Evolutionary conservation across 2,329 filamentous ascomycete species (phyloP).

Genomic region (Cladosporium sp.): DNA sequence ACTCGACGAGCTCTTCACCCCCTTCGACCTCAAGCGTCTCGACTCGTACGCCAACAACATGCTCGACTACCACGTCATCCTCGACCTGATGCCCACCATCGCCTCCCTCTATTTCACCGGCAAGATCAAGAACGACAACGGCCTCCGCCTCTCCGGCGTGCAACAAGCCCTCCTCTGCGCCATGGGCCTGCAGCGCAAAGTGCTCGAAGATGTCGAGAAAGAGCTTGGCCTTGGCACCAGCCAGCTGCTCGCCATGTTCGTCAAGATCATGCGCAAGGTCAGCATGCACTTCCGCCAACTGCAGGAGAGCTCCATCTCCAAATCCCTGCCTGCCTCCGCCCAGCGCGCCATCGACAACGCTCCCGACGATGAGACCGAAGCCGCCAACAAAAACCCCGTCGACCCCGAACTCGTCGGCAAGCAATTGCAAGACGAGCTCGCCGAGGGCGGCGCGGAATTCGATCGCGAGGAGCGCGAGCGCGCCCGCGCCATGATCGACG

Average conservation of each 20-base stretch:
- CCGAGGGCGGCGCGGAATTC: slow-evolving; percentile 76
- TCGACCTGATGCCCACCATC: slow-evolving; percentile 83
- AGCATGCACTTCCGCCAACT: slow-evolving; percentile 72
- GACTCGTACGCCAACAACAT: slow-evolving; percentile 96
- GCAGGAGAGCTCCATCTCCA: slow-evolving; percentile 62
- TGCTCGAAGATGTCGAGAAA: slow-evolving; percentile 72
- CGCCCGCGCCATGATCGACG: slow-evolving; percentile 84
- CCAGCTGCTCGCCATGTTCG: slow-evolving; percentile 93
- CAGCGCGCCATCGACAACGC: slow-evolving; percentile 29
- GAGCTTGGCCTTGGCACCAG: slow-evolving; percentile 70
- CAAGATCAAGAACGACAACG: slow-evolving; percentile 47
- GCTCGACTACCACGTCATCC: slow-evolving; percentile 95
- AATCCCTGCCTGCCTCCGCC: slow-evolving; percentile 39
- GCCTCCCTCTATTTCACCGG: slow-evolving; percentile 82
- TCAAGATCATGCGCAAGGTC: slow-evolving; percentile 90
- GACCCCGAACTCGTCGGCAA: slow-evolving; percentile 43
- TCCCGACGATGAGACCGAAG: slow-evolving; percentile 44
- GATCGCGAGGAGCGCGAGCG: slow-evolving; percentile 65
- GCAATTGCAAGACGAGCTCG: slow-evolving; percentile 74
- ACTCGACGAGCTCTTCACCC: slow-evolving; percentile 74
- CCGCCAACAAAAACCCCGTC: slow-evolving; percentile 29
- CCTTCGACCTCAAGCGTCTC: slow-evolving; percentile 91
- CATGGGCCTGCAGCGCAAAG: slow-evolving; percentile 86
- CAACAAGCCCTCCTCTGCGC: slow-evolving; percentile 87
- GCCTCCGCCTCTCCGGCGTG: slow-evolving; percentile 70